phyloP scores from a whole-genome alignment of 371 early-diverging fungal genomes.

The Sporodiniella umbellata region DNA sequence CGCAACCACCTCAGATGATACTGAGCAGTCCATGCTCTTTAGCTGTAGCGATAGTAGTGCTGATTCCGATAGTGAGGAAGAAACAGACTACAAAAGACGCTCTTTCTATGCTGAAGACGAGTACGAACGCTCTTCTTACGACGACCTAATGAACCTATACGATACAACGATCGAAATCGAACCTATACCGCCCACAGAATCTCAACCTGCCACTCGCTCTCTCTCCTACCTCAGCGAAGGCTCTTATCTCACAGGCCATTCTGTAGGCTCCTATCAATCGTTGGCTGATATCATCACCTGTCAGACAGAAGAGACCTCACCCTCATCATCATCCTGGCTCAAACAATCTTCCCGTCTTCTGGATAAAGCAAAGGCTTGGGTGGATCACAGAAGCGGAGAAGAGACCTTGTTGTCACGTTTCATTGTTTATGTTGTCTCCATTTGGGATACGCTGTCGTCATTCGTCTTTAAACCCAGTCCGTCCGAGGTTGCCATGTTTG shows the following conservation, averaged over 20 bases:
- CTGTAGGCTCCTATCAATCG: neutral
- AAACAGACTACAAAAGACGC: neutral
- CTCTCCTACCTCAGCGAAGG: conserved; percentile 16
- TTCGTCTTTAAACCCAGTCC: neutral
- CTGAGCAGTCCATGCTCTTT: neutral
- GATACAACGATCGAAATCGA: neutral
- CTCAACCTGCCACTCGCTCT: conserved; percentile 12
- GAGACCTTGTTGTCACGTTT: neutral
- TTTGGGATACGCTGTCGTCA: neutral
- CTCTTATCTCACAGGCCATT: conserved; percentile 3
- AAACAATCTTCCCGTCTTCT: too few species aligned
- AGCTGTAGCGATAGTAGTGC: neutral
- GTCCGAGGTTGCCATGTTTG: neutral
- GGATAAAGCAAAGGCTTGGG: too few species aligned
- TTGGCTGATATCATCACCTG: neutral
- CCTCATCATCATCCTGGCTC: neutral
- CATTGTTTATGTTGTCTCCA: neutral
- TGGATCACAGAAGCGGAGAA: too few species aligned
- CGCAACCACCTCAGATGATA: neutral
- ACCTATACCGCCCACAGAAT: neutral
- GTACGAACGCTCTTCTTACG: neutral
- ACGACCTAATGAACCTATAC: conserved; percentile 4
- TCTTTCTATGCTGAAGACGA: neutral
- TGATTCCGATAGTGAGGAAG: neutral
- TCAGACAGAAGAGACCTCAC: neutral